These are phyloP conservation scores for Puya raimondii DNA, from an alignment of 176 grass and related monocot species.

Conservation along the genomic window DNA sequence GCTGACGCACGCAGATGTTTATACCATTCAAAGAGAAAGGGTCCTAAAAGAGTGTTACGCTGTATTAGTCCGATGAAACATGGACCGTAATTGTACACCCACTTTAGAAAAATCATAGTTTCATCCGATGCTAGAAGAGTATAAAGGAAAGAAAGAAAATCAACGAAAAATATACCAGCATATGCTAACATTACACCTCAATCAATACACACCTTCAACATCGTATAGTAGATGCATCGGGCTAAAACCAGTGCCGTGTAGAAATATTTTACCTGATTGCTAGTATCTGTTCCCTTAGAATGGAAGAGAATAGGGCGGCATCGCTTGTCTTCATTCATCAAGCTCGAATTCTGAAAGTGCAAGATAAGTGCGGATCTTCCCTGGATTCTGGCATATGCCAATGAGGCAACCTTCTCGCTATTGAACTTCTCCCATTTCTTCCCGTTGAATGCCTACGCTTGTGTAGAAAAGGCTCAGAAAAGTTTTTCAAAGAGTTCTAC, in stretches of 20 bases:
- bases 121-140: not conserved
- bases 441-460: slow-evolving; percentile 63
- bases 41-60: slow-evolving; percentile 36
- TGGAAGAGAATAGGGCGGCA: slow-evolving; percentile 89
- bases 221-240: not conserved
- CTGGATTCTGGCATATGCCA: slow-evolving; percentile 93
- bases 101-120: too few species aligned
- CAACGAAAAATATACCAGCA: not conserved
- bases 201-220: not conserved
- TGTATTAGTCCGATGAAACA: not conserved
- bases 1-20: slow-evolving; percentile 30
- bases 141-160: not conserved
- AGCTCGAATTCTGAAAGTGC: slow-evolving; percentile 93
- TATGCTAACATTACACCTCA: not conserved
- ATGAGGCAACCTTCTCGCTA: slow-evolving; percentile 87
- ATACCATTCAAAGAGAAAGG: slow-evolving; percentile 52
- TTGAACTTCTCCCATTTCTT: slow-evolving; percentile 99
- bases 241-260: not conserved
- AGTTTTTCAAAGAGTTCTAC: not conserved
- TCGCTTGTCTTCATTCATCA: slow-evolving; percentile 97
- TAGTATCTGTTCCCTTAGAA: slow-evolving; percentile 41
- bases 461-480: not conserved
- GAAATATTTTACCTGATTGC: slow-evolving; percentile 46
- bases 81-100: too few species aligned
- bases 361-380: slow-evolving; percentile 64